Evolutionary conservation across 1,284 basidiomycete genomes (phyloP).

Genomic region (Cerioporus squamosus): DNA sequence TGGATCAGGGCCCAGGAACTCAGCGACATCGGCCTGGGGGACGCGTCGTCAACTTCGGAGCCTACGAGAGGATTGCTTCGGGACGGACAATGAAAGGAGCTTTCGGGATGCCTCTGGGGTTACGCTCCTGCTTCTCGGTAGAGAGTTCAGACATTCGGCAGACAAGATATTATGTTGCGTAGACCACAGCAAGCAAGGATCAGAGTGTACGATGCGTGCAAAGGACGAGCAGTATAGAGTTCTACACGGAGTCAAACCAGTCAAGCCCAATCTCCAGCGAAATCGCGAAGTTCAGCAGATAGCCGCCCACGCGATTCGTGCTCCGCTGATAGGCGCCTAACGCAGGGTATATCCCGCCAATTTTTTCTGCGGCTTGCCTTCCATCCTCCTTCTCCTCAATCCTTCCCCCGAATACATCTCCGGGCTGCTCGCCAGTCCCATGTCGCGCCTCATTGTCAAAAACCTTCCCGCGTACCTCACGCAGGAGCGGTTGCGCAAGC

Average conservation of each 20-base stretch:
- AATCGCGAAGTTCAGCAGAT: not conserved
- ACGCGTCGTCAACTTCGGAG: slow-evolving; percentile 6
- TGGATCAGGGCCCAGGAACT: slow-evolving; percentile 81
- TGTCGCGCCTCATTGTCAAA: slow-evolving; percentile 93
- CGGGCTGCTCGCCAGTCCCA: slow-evolving; percentile 28
- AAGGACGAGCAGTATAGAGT: too few species aligned
- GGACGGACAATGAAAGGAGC: slow-evolving; percentile 91
- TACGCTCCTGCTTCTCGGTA: slow-evolving; percentile 58
- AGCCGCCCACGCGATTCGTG: not conserved
- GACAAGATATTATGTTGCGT: not conserved
- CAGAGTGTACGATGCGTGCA: too few species aligned
- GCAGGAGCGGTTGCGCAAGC: slow-evolving; percentile 66
- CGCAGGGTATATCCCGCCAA: not conserved
- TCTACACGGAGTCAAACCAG: too few species aligned
- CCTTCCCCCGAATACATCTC: not conserved
- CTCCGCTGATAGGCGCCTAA: slow-evolving; percentile 10
- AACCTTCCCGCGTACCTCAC: slow-evolving; percentile 83
- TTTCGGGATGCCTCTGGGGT: slow-evolving; percentile 91
- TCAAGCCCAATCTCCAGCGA: too few species aligned
- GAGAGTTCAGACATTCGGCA: slow-evolving; percentile 19
- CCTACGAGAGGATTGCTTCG: not conserved
- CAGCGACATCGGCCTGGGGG: slow-evolving; percentile 80
- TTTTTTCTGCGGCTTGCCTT: slow-evolving; percentile 10
- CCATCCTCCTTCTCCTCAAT: not conserved
- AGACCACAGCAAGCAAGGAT: too few species aligned